Conservation (phyloP, 768 basidiomycete genomes). For the Aureoboletus auriporus region DNA sequence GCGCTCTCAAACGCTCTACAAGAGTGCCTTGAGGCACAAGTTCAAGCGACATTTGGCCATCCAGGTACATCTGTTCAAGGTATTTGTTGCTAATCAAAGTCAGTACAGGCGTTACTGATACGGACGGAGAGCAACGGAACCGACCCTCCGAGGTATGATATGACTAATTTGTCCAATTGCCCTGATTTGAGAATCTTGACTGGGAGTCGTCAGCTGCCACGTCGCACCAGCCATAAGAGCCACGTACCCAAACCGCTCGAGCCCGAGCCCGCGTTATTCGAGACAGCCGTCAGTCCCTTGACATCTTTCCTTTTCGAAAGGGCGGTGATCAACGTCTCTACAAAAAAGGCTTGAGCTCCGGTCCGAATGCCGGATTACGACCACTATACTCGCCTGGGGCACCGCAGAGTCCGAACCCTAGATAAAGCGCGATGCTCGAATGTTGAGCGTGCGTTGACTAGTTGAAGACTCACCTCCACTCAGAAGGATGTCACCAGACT, state of each 20-base stretch:
- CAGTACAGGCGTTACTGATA: not conserved
- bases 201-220: constrained; percentile 23
- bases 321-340: constrained; percentile 78
- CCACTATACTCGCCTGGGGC: constrained; percentile 56
- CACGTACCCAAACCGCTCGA: constrained; percentile 62
- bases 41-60: constrained; percentile 77
- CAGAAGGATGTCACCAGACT: constrained; percentile 70
- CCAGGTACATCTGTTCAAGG: constrained; percentile 75
- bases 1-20: constrained; percentile 82
- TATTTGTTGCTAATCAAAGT: constrained; percentile 61
- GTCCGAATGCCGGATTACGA: not conserved
- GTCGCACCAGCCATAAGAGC: not conserved
- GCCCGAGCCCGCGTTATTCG: constrained; percentile 77
- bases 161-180: constrained; percentile 77
- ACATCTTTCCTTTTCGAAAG: constrained; percentile 69
- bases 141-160: constrained; percentile 83
- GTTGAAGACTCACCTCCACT: constrained; percentile 61
- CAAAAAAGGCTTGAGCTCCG: not conserved
- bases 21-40: constrained; percentile 89
- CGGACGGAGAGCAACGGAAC: constrained; percentile 10
- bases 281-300: constrained; percentile 68
- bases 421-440: not conserved
- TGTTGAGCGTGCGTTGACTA: constrained; percentile 19
- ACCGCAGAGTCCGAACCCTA: constrained; percentile 88
- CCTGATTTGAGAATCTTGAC: constrained; percentile 69